Evolutionary conservation across 768 basidiomycete genomes (phyloP).

Genomic region (Trichaptum fuscoviolaceum): DNA sequence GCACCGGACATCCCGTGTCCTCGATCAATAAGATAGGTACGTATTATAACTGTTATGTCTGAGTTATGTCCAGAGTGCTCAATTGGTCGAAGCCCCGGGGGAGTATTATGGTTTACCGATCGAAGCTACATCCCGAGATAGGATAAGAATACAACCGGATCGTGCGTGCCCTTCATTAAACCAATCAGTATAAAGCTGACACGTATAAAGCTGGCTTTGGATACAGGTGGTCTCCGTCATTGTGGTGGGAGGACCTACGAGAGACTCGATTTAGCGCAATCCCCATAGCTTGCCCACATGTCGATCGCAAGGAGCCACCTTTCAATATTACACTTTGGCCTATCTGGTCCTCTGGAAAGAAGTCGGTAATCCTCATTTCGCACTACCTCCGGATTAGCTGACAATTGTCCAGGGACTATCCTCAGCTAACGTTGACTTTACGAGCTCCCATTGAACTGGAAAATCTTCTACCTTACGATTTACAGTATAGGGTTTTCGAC

Average conservation of each 20-base stretch:
- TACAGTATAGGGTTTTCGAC: slow-evolving; percentile 96
- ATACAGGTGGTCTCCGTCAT: slow-evolving; percentile 85
- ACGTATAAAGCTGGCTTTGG: slow-evolving; percentile 79
- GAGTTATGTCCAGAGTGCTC: slow-evolving; percentile 10
- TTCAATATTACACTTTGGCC: slow-evolving; percentile 59
- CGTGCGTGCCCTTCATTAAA: slow-evolving; percentile 46
- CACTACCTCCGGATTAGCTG: background rate
- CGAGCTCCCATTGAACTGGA: slow-evolving; percentile 94
- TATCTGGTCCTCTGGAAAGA: background rate
- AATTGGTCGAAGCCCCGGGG: slow-evolving; percentile 55
- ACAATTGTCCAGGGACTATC: slow-evolving; percentile 56
- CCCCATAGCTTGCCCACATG: slow-evolving; percentile 81
- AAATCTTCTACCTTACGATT: slow-evolving; percentile 89
- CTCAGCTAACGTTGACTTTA: slow-evolving; percentile 78
- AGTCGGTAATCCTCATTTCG: background rate
- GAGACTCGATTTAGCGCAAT: slow-evolving; percentile 44
- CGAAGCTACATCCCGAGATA: slow-evolving; percentile 76
- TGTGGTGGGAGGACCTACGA: slow-evolving; percentile 87
- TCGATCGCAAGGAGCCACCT: slow-evolving; percentile 73
- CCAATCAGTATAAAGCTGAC: background rate
- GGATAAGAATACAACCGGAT: slow-evolving; percentile 86
- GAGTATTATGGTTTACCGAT: slow-evolving; percentile 87
- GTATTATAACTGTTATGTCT: slow-evolving; percentile 19
- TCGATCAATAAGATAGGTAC: slow-evolving; percentile 77
- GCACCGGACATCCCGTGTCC: slow-evolving; percentile 73